phyloP scores from a whole-genome alignment of 2,329 filamentous ascomycete genomes.

The Epichloe gansuensis region DNA sequence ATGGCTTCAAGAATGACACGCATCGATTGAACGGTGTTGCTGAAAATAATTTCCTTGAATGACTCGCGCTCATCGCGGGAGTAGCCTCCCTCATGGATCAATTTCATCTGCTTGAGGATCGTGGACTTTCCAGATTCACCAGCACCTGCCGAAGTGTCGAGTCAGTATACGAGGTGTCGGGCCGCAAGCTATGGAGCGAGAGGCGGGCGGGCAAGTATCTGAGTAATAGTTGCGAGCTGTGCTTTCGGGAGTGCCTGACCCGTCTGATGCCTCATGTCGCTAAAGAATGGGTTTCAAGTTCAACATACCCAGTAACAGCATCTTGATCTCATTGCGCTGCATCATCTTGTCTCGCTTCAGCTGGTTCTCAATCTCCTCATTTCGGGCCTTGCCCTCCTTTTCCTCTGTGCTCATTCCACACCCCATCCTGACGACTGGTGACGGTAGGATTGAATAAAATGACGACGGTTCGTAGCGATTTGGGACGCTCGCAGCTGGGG shows the following conservation, averaged over 20 bases:
- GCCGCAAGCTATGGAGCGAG: too few relatives aligned
- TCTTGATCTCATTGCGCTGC: conserved; percentile 99
- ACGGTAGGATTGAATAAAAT: not conserved
- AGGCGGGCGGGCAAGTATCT: not conserved
- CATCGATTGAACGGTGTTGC: conserved; percentile 59
- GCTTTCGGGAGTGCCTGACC: not conserved
- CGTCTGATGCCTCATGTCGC: not conserved
- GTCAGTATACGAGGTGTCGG: not conserved
- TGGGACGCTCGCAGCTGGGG: not conserved
- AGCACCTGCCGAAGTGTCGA: conserved; percentile 52
- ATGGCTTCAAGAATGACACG: conserved; percentile 57
- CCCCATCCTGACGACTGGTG: conserved; percentile 65
- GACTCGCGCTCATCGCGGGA: conserved; percentile 73
- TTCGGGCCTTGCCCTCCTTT: conserved; percentile 99
- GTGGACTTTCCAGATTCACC: conserved; percentile 65
- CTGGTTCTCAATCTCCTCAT: conserved; percentile 99
- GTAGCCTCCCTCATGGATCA: conserved; percentile 98
- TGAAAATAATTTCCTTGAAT: conserved; percentile 61
- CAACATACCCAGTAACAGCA: conserved; percentile 83
- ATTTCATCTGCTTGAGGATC: conserved; percentile 54
- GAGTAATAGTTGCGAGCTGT: not conserved
- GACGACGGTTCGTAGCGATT: not conserved
- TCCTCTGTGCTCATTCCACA: conserved; percentile 99
- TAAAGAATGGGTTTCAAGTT: too few relatives aligned
- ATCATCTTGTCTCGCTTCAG: conserved; percentile 97